phyloP scores from a whole-genome alignment of 257 asterid genomes.

The Gentiana macrophylla region DNA sequence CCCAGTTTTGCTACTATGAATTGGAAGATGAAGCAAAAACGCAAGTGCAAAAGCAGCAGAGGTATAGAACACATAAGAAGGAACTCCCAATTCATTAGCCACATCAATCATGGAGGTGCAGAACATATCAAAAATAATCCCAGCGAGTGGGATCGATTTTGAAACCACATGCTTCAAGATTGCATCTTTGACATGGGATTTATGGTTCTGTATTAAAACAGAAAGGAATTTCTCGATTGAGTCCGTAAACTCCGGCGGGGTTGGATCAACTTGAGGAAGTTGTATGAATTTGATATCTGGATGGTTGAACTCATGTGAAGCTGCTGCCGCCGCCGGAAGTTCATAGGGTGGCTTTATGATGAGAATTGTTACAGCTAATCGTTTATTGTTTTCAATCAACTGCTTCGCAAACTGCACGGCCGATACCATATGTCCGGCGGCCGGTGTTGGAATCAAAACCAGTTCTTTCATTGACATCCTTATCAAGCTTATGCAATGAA shows the following conservation, averaged over 20 bases:
- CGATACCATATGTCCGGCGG: not conserved
- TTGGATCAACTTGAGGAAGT: too few relatives aligned
- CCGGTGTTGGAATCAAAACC: not conserved
- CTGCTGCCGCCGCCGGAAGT: not conserved
- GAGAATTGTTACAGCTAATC: not conserved
- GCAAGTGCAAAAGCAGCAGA: slow-evolving; percentile 4
- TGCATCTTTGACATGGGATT: slow-evolving; percentile 4
- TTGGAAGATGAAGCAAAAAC: slow-evolving; percentile 3
- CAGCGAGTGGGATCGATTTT: slow-evolving; percentile 5
- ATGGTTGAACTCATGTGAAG: not conserved
- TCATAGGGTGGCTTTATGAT: not conserved
- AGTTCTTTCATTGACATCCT: not conserved
- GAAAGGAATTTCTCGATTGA: not conserved
- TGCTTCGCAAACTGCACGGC: not conserved
- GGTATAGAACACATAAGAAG: slow-evolving; percentile 6
- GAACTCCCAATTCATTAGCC: slow-evolving; percentile 6
- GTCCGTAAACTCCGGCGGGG: not conserved
- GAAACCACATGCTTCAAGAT: not conserved
- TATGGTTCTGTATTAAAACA: not conserved
- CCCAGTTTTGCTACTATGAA: not conserved
- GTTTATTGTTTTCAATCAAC: not conserved
- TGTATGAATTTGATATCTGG: too few relatives aligned
- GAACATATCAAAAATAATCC: slow-evolving; percentile 1
- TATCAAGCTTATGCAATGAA: too few relatives aligned
- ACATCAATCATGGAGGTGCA: slow-evolving; percentile 10